Base-by-base conservation (phyloP, 495 filamentous ascomycete species). In the Xeromyces bisporus region DNA sequence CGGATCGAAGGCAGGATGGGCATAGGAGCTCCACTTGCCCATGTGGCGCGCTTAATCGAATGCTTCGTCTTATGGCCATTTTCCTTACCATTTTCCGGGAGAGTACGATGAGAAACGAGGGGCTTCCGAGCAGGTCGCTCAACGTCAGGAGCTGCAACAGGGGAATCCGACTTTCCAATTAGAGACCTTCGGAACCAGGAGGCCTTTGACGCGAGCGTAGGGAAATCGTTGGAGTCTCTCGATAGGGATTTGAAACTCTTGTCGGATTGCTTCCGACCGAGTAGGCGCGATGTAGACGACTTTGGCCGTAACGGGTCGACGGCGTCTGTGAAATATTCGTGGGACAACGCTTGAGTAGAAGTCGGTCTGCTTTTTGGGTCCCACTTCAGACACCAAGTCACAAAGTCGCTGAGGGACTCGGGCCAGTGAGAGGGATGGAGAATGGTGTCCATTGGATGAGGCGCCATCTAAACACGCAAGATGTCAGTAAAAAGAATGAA, bases 351-450 rank as follows among this genome's bases (percentile, higher is more conserved):
- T 53, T 96, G 86, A 1, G 76, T 73, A 18, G 86, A 93, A n/a
- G 91, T 99, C 29, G 91, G 91, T 34, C 91, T 67, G 50, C 60
- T 74, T 58, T 85, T 86, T 10, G 91, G 91, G 55, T 99, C 91
- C 91, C 91, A 99, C 89, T 96, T 93, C 36, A 99, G 56, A 58
- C 91, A 99, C 86, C 85, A 93, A 1, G 91, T 96, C 29, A 99
- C 91, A 45, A 99, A 94, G 17, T 85, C 67, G 41, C 73, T 75
- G 17, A 99, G 67, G 20, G 82, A 80, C 1, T 74, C 59, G 3
- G 91, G 89, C 91, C 91, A 99, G 47, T 89, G 80, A 9, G 91
- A 84, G 3, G 77, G 43, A 40, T 82, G 81, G 3, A 96, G 67
- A 40, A 96, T 91, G 16, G 79, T 83, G 37, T 94, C 89, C 80